A percentile compares a stretch with the other conserved stretches of the same genome.
Conservation (phyloP, 2,329 filamentous ascomycete genomes). For the Apiospora marii region DNA sequence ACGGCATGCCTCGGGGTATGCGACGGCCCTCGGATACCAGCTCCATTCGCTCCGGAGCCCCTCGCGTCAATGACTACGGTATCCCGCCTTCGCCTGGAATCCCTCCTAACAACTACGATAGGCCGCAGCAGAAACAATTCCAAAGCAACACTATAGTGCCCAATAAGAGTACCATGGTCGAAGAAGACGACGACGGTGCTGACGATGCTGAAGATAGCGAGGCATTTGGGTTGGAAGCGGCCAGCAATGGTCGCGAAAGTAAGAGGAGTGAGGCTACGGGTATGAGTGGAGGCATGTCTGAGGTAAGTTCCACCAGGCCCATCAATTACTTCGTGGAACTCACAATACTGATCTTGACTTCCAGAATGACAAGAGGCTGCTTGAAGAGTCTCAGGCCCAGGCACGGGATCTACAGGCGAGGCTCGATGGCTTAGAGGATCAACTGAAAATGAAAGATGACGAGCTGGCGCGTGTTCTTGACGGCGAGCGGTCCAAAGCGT, state of each 20-base stretch:
- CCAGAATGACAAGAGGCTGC: conserved; percentile 72
- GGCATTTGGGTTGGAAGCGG: conserved; percentile 66
- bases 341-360: conserved; percentile 29
- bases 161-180: conserved; percentile 97
- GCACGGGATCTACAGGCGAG: conserved; percentile 78
- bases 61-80: conserved; percentile 52
- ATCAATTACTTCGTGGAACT: not conserved
- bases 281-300: conserved; percentile 44
- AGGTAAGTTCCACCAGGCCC: conserved; percentile 41
- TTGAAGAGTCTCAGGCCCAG: conserved; percentile 83
- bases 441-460: conserved; percentile 74
- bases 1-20: conserved; percentile 53
- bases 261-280: conserved; percentile 43
- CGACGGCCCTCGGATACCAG: conserved; percentile 69
- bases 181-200: conserved; percentile 83
- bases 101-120: conserved; percentile 72
- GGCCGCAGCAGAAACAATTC: conserved; percentile 86
- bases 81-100: conserved; percentile 68
- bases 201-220: conserved; percentile 67
- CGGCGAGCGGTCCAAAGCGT: conserved; percentile 62
- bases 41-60: conserved; percentile 58
- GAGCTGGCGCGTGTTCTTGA: conserved; percentile 69
- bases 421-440: conserved; percentile 73
- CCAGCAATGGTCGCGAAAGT: conserved; percentile 44
- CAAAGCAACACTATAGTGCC: conserved; percentile 97